These are phyloP conservation scores for Cryptosporidium baileyi DNA, from an alignment of 169 alveolate genomes.

Conservation along the genomic window DNA sequence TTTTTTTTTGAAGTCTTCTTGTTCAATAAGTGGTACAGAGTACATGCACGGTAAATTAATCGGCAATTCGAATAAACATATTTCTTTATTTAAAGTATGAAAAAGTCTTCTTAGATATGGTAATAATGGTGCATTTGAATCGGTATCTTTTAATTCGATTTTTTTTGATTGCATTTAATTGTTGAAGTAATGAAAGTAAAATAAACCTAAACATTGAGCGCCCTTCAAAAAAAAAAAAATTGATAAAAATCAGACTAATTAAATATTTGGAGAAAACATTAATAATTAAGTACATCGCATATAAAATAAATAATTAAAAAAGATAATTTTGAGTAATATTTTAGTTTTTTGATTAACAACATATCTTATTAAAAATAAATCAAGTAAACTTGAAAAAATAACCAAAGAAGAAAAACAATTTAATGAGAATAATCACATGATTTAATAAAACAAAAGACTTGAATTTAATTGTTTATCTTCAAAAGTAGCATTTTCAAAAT, in stretches of 20 bases:
- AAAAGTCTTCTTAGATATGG: conserved; percentile 53
- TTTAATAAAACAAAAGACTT: too few species aligned
- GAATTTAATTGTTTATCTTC: too few species aligned
- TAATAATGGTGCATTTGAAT: conserved; percentile 53
- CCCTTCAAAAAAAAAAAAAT: not conserved
- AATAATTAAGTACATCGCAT: not conserved
- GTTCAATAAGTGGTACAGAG: conserved; percentile 49
- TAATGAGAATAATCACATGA: too few species aligned
- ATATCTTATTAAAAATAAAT: too few species aligned
- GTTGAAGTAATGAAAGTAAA: not conserved
- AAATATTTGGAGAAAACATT: not conserved
- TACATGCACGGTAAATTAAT: conserved; percentile 17
- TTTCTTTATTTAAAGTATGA: conserved; percentile 34
- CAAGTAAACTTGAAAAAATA: too few species aligned
- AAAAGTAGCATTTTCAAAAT: too few species aligned
- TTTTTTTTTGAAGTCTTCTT: not conserved
- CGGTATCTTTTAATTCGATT: conserved; percentile 41
- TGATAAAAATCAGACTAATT: too few species aligned
- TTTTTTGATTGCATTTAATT: not conserved
- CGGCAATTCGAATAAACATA: conserved; percentile 19
- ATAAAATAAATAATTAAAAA: not conserved
- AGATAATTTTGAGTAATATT: too few species aligned
- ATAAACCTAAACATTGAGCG: not conserved
- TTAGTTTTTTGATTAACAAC: too few species aligned
- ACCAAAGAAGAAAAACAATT: too few species aligned